Base-by-base conservation (phyloP, 768 basidiomycete species). In the Sarcodon sp. region DNA sequence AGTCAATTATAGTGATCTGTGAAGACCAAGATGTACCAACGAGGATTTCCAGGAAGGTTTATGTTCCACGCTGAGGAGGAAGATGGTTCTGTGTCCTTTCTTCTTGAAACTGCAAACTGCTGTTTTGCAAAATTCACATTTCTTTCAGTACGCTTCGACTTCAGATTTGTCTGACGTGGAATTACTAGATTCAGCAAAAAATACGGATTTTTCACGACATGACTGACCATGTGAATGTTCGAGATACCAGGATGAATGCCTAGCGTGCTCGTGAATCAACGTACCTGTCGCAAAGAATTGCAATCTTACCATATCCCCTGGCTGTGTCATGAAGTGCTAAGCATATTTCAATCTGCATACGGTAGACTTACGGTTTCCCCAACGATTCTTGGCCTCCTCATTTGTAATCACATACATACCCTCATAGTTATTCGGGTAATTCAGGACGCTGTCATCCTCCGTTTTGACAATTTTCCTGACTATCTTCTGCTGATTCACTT, bases 41-140 rank as follows among this genome's bases (percentile, higher is more conserved):
- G 21, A 4, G 77, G 77, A 4, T 54, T 51, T 1, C 75, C 79
- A 1, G 80, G 79, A 4, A 82, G 60, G 56, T 83, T 72, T 47
- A 76, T 64, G 59, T 81, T 82, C 78, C 80, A 83, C 62, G 72
- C 70, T 37, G 66, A 67, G 50, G 73, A 77, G 11, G 73, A 75
- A 0, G 66, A 63, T 3, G 75, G 78, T 59, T 83, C 81, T 1
- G 70, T 71, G 15, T 83, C 81, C 59, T 83, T 79, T 34, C 73
- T 68, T 46, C 59, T 63, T 13, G 77, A 73, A 10, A 81, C 71
- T 1, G 76, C 76, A 4, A 80, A 60, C 56, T 77, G 76, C 57
- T 81, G 76, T 33, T 76, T 70, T 3, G 79, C 80, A 75, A 79
- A 83, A 54, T 82, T 77, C 3, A 73, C 77, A 46, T 81, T 82